Evolutionary conservation across 257 asterid genomes (phyloP).

Genomic region (Przewalskia tangutica): DNA sequence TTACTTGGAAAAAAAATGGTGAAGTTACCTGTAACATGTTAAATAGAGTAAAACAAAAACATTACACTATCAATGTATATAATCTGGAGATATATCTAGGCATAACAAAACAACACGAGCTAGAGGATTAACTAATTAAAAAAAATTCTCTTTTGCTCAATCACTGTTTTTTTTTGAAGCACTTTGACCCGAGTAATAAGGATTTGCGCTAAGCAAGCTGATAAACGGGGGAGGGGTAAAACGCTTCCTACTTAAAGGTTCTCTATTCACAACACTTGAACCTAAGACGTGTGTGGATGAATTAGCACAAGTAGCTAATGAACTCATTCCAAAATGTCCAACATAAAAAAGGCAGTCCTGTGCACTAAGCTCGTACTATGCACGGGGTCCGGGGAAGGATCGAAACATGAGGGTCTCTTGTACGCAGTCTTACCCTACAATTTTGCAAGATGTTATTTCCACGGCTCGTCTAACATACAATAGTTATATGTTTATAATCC

Average conservation of each 20-base stretch:
- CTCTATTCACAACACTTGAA: not conserved
- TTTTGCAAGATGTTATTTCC: too few relatives aligned
- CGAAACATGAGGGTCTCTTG: too few relatives aligned
- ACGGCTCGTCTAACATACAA: not conserved
- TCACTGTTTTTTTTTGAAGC: too few relatives aligned
- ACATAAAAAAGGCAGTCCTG: too few relatives aligned
- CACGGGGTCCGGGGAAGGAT: too few relatives aligned
- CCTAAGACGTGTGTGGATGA: not conserved
- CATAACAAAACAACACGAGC: not conserved
- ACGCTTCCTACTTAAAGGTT: not conserved
- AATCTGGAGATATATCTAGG: not conserved
- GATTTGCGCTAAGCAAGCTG: not conserved
- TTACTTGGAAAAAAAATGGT: not conserved
- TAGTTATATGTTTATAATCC: not conserved
- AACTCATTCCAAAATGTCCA: not conserved
- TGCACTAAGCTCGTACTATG: too few relatives aligned
- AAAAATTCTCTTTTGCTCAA: not conserved
- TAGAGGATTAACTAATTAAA: too few relatives aligned
- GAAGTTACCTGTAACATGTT: not conserved
- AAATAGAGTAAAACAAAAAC: not conserved
- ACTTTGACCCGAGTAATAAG: not conserved
- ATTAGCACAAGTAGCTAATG: not conserved
- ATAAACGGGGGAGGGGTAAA: fast-evolving
- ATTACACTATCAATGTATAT: not conserved
- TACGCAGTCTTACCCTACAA: too few relatives aligned